Evolutionary conservation across 257 asterid genomes (phyloP).

Genomic region (Capsicum baccatum): DNA sequence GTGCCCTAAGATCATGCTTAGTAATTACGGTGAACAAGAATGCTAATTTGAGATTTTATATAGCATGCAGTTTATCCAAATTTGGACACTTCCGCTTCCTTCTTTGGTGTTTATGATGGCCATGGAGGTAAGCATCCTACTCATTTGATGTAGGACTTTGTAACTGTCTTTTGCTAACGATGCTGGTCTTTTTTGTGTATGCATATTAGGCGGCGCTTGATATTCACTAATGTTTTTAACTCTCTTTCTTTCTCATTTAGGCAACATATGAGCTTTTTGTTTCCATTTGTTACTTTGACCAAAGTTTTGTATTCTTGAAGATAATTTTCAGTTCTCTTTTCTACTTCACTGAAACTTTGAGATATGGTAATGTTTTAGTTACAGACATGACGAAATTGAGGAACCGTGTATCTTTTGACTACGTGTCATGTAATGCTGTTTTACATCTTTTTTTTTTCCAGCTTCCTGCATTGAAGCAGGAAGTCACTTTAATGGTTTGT

Average conservation of each 20-base stretch:
- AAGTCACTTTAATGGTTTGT: background rate
- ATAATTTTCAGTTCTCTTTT: background rate
- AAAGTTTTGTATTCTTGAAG: background rate
- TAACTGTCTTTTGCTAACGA: slow-evolving; percentile 17
- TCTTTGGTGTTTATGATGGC: slow-evolving; percentile 99
- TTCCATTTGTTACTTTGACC: slow-evolving; percentile 10
- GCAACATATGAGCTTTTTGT: slow-evolving; percentile 17
- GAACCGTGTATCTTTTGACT: slow-evolving; percentile 4
- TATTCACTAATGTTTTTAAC: background rate
- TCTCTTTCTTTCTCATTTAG: background rate
- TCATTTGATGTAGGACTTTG: slow-evolving; percentile 21
- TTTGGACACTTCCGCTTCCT: slow-evolving; percentile 80
- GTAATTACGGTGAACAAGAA: slow-evolving; percentile 24
- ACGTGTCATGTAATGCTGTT: background rate
- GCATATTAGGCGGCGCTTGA: background rate
- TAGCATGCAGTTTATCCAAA: slow-evolving; percentile 90
- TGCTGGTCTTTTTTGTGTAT: slow-evolving; percentile 16
- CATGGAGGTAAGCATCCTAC: slow-evolving; percentile 80
- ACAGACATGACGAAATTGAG: background rate
- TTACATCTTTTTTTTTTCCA: background rate
- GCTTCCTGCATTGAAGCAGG: slow-evolving; percentile 19
- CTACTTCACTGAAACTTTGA: slow-evolving; percentile 23
- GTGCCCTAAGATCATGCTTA: slow-evolving; percentile 15
- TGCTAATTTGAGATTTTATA: slow-evolving; percentile 47
- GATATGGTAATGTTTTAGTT: slow-evolving; percentile 1